Conservation (phyloP, 495 filamentous ascomycete species). For the Podospora sp. region DNA sequence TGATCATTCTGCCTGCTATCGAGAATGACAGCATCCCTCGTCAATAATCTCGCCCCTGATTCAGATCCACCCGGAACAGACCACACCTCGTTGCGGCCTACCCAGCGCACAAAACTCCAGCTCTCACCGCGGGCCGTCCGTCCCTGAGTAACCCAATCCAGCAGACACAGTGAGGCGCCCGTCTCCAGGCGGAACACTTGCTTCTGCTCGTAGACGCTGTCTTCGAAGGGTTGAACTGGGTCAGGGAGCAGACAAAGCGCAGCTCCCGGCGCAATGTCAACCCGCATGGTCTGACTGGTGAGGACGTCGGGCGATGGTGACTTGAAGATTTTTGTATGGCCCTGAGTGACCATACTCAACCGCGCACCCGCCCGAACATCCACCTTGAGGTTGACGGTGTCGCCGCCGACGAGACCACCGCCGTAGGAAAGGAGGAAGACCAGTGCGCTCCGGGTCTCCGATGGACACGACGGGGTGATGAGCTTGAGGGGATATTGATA, state of each 20-base stretch:
- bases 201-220: constrained; percentile 76
- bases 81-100: constrained; percentile 87
- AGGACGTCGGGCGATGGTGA: constrained; percentile 58
- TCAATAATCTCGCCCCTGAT: constrained; percentile 57
- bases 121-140: constrained; percentile 85
- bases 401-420: constrained; percentile 86
- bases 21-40: constrained; percentile 81
- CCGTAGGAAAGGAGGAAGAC: constrained; percentile 92
- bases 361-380: constrained; percentile 64
- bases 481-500: constrained; percentile 97
- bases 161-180: constrained; percentile 67
- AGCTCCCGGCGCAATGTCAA: constrained; percentile 61
- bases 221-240: constrained; percentile 84
- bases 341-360: constrained; percentile 87
- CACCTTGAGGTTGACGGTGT: constrained; percentile 73
- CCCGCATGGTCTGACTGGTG: constrained; percentile 69
- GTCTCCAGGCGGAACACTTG: constrained; percentile 73
- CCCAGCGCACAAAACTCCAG: constrained; percentile 80
- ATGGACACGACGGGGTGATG: constrained; percentile 63
- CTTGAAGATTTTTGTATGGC: constrained; percentile 94
- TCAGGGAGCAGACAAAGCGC: constrained; percentile 92
- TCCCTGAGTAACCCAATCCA: constrained; percentile 93
- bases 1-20: constrained; percentile 52
- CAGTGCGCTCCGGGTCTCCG: constrained; percentile 63
- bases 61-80: constrained; percentile 24